Base-by-base conservation (phyloP, 495 filamentous ascomycete genomes). In the Aspergillus funiculosus region DNA sequence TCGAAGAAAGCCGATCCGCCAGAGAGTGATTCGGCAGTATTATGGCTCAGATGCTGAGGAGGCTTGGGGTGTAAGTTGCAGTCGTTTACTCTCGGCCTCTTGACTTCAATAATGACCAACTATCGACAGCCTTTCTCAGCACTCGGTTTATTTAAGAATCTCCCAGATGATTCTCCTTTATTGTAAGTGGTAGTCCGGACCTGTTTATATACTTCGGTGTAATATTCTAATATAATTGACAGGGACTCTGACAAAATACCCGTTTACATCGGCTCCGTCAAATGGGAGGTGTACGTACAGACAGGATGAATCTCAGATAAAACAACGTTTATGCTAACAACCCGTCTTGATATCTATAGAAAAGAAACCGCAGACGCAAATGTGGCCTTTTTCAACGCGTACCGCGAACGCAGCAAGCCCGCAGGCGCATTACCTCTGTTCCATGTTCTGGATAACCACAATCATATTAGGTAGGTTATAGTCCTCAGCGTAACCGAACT, bases 271-370 rank as follows among this genome's bases (percentile, higher is more conserved):
- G 39, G 39, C 5, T 8, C 27, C 2, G 39, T 43, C 5, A 17
- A 43, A 15, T 43, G 39, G 39, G 39, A 43, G 14, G 13, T 20
- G 39, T 43, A 43, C 15, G 27, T 2, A n/a, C n/a, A n/a, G n/a
- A n/a, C n/a, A n/a, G n/a, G n/a, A n/a, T n/a, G n/a, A n/a, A n/a
- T n/a, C n/a, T n/a, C n/a, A n/a, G n/a, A n/a, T n/a, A n/a, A n/a
- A n/a, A n/a, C n/a, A n/a, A n/a, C n/a, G n/a, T n/a, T n/a, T n/a
- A n/a, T n/a, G n/a, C n/a, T n/a, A n/a, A n/a, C n/a, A n/a, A n/a
- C n/a, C n/a, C n/a, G n/a, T n/a, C n/a, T n/a, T n/a, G n/a, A n/a
- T n/a, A n/a, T n/a, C n/a, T n/a, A n/a, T n/a, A n/a, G n/a, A n/a
- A n/a, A n/a, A n/a, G 39, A 41, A 41, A 17, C 39, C 22, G 10